phyloP scores from a whole-genome alignment of 148 eudicot genomes.

The Linanthus parryae region DNA sequence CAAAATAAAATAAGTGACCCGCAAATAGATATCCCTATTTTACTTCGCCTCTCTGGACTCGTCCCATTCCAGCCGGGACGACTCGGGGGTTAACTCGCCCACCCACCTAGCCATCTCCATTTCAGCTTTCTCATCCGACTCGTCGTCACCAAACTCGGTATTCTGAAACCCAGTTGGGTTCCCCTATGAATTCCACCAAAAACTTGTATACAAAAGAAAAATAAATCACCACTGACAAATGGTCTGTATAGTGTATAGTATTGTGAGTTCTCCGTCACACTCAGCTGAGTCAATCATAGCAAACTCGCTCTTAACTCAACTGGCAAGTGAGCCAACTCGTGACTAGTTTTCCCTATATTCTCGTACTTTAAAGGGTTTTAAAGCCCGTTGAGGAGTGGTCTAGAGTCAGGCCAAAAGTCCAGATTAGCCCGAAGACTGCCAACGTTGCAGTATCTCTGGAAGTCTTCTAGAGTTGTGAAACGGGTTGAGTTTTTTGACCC shows the following conservation, averaged over 20 bases:
- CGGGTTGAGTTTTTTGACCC: neutral
- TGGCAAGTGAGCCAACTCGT: neutral
- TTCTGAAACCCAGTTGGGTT: too few species aligned
- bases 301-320: neutral
- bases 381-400: neutral
- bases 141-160: too few species aligned
- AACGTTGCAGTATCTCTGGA: neutral
- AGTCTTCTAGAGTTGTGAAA: neutral
- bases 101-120: conserved; percentile 13
- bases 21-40: too few species aligned
- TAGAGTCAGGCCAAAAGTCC: conserved; percentile 12
- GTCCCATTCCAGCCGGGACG: conserved; percentile 2
- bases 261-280: neutral
- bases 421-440: too few species aligned
- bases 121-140: too few species aligned
- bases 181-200: too few species aligned
- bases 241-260: too few species aligned
- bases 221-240: neutral
- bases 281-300: neutral
- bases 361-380: neutral
- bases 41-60: too few species aligned
- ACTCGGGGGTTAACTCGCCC: neutral
- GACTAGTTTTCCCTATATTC: neutral
- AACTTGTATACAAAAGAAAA: neutral
- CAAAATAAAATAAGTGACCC: too few species aligned